Evolutionary conservation across 441 rosid genomes (phyloP), one percentile per base, ranked within the genome.

Genomic region (Syzygium syzygioides): DNA sequence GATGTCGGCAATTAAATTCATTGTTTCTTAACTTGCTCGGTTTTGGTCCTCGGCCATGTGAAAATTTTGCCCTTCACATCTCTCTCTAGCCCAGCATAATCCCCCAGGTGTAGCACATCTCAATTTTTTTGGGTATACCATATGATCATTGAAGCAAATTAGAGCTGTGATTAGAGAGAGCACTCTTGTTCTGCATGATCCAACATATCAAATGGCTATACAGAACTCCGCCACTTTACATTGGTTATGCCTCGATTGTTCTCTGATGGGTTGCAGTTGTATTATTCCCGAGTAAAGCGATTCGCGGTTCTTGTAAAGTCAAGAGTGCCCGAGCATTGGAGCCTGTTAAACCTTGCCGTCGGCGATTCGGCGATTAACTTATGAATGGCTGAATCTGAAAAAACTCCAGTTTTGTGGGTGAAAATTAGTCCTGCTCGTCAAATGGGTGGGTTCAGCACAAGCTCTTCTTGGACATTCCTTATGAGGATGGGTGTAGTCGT

Each of bases 1-100:
- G 26, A 68, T 87, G 86, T 85, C 87, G 20, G 57, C 88, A 84
- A 90, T 91, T 91, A 86, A 76, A 88, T 92, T 93, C 92, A 93
- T 92, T 94, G 59, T 88, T 91, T 93, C 55, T 55, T 71, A 52
- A 53, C 55, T 23, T 41, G 52, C 83, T 76, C 52, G 83, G 83
- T 32, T 68, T 4, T 18, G 26, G 45, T 37, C 45, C 14, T 32
- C 13, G n/a, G 83, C 18, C 83, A 37, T 41, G 52, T 76, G 14
- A 41, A 41, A 41, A 76, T 71, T 76, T 76, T 41, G n/a, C n/a
- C 52, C n/a, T 23, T 23, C 52, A 76, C n/a, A 23, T 76, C n/a
- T 3, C 26, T 76, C n/a, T 76, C n/a, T 12, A 76, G 17, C 83
- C 83, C 53, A 4, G 83, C 17, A 76, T 76, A 23, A 45, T 37